phyloP scores from a whole-genome alignment of 2,329 filamentous ascomycete genomes.

The Fusarium drepaniforme region DNA sequence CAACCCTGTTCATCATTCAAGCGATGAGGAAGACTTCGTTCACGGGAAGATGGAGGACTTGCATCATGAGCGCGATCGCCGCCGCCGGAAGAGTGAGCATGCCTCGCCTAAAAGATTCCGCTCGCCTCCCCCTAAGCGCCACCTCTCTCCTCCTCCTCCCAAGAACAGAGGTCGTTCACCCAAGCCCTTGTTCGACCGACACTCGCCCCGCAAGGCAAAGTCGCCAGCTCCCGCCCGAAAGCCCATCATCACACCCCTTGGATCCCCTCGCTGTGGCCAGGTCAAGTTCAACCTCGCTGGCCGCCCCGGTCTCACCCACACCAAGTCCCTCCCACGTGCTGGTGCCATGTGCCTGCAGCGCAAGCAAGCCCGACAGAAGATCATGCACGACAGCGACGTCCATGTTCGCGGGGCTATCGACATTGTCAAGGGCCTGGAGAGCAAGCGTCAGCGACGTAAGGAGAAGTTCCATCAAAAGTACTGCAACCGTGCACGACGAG shows the following conservation, averaged over 20 bases:
- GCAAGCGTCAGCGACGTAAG: conserved; percentile 91
- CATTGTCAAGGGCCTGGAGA: conserved; percentile 95
- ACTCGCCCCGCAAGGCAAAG: conserved; percentile 77
- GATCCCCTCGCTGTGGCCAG: conserved; percentile 56
- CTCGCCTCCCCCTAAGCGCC: conserved; percentile 51
- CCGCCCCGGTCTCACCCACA: conserved; percentile 78
- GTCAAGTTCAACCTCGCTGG: conserved; percentile 55
- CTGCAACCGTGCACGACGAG: conserved; percentile 84
- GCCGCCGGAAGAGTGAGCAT: conserved; percentile 63
- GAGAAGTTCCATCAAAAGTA: conserved; percentile 94
- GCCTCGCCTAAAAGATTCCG: conserved; percentile 59
- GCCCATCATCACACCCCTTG: conserved; percentile 50
- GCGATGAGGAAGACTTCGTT: conserved; percentile 77
- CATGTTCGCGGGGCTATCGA: conserved; percentile 95
- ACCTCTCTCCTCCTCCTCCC: conserved; percentile 52
- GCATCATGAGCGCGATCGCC: conserved; percentile 68
- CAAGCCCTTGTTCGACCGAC: conserved; percentile 69
- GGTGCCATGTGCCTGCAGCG: conserved; percentile 75
- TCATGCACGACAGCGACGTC: conserved; percentile 57
- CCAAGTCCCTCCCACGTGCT: conserved; percentile 88
- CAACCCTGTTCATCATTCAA: conserved; percentile 69
- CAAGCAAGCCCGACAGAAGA: conserved; percentile 57
- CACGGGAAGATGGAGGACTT: conserved; percentile 79
- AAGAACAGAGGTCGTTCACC: conserved; percentile 65
- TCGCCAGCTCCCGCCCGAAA: conserved; percentile 80